Evolutionary conservation across 768 basidiomycete genomes (phyloP).

Genomic region (Exidia glandulosa): DNA sequence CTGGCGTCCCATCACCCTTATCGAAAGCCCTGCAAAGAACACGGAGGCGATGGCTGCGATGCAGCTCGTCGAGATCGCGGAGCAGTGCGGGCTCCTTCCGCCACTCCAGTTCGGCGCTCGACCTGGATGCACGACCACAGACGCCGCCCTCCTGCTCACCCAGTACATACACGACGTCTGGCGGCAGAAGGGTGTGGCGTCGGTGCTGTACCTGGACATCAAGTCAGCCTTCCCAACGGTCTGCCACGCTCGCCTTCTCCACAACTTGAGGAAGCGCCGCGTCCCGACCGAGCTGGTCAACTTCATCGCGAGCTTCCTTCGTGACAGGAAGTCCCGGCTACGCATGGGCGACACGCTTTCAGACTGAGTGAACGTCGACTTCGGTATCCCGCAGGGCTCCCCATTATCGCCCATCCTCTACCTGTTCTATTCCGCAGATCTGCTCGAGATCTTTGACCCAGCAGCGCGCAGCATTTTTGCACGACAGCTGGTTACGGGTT

Average conservation of each 20-base stretch:
- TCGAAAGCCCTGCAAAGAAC: conserved; percentile 1
- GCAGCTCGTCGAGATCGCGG: not conserved
- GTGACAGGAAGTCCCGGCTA: not conserved
- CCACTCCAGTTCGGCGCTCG: conserved; percentile 8
- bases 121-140: conserved; percentile 8
- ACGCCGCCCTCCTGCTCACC: conserved; percentile 5
- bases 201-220: conserved; percentile 7
- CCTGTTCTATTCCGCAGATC: conserved; percentile 6
- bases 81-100: conserved; percentile 5
- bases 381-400: conserved; percentile 7
- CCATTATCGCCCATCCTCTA: conserved; percentile 6
- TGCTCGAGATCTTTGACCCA: not conserved
- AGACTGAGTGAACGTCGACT: not conserved
- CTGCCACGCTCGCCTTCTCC: not conserved
- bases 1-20: conserved; percentile 9
- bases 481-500: not conserved
- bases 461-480: not conserved
- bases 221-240: conserved; percentile 9
- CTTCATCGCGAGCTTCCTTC: conserved; percentile 1
- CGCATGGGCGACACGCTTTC: conserved; percentile 1
- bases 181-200: conserved; percentile 2
- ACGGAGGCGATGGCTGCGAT: not conserved
- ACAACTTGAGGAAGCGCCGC: conserved; percentile 4
- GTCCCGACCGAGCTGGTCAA: conserved; percentile 3
- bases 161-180: conserved; percentile 5